Evolutionary conservation across 208 protist genomes (phyloP), one percentile per base, ranked within the genome.

Genomic region (Trypanosomatidae sp.): DNA sequence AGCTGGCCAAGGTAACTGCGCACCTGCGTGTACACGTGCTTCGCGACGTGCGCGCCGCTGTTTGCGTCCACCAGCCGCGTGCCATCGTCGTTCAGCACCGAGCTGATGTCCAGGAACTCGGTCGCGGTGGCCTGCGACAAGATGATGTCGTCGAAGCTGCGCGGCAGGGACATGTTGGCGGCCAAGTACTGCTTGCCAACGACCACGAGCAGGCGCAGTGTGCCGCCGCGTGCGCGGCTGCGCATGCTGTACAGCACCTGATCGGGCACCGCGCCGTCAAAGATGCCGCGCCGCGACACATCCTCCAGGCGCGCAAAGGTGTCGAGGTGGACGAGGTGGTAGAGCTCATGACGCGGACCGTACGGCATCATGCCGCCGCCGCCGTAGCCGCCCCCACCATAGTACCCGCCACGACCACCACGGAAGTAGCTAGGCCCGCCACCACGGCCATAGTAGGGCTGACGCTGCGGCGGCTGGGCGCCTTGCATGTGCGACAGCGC

Each of bases 241-340:
- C 45, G 56, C 56, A 83, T 77, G 1, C 43, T 32, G 7, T 43
- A 23, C 20, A 83, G 33, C 23, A 78, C 45, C 6, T 60, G 25
- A 4, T 48, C 32, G 0, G 69, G 37, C 15, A 86, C 49, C 30
- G 69, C 57, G 20, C 65, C 62, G 8, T 74, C 67, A 7, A 84
- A 35, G 3, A 57, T 59, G n/a, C 61, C 63, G n/a, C 56, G 57
- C 24, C 75, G 67, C n/a, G 71, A 56, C 11, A 66, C 63, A 33
- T 82, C 72, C 46, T 78, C 64, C 38, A 90, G 61, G 55, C 70
- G 57, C 15, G 58, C 73, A 47, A 84, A 90, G 42, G 50, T 63
- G 32, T 81, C 70, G 13, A 90, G 56, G 48, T 90, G 81, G 3
- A 90, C 60, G 6, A 82, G 47, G 44, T 53, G 70, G 49, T 51